A percentile compares a stretch with the other conserved stretches of the same genome.
These are phyloP conservation scores for Dryas alaskensis DNA, from an alignment of 306 rosid species.

Conservation along the genomic window DNA sequence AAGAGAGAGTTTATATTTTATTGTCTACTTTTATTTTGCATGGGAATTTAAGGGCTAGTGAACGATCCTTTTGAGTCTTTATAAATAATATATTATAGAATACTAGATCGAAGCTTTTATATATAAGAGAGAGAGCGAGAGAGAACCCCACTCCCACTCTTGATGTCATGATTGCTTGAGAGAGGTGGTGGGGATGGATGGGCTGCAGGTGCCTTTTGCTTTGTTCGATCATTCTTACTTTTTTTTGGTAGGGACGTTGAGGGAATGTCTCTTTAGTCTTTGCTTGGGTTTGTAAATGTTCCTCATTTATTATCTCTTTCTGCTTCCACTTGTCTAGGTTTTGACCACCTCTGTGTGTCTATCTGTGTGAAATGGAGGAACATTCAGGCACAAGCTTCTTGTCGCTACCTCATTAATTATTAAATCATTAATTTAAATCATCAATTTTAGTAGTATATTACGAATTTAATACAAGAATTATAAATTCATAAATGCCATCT, in stretches of 20 bases:
- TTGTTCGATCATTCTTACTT: conserved; percentile 30
- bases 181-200: conserved; percentile 51
- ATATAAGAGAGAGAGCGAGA: not conserved
- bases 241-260: conserved; percentile 42
- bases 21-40: conserved; percentile 37
- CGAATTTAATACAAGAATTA: no score
- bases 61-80: conserved; percentile 31
- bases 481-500: no score
- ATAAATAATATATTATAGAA: no score
- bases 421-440: not conserved
- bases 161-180: conserved; percentile 54
- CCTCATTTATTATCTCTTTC: conserved; percentile 29
- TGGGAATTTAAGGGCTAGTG: conserved; percentile 39
- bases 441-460: no score
- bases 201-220: conserved; percentile 45
- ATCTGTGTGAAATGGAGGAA: conserved; percentile 18
- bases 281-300: conserved; percentile 47
- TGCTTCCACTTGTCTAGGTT: conserved; percentile 44
- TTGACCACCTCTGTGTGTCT: conserved; percentile 29
- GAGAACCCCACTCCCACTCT: conserved; percentile 56
- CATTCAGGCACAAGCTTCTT: conserved; percentile 25
- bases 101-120: conserved; percentile 28
- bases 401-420: conserved; percentile 4
- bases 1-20: not conserved
- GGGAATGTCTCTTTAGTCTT: conserved; percentile 41